These are phyloP conservation scores for Lithohypha guttulata DNA, from an alignment of 2,329 filamentous ascomycete species.

Conservation along the genomic window DNA sequence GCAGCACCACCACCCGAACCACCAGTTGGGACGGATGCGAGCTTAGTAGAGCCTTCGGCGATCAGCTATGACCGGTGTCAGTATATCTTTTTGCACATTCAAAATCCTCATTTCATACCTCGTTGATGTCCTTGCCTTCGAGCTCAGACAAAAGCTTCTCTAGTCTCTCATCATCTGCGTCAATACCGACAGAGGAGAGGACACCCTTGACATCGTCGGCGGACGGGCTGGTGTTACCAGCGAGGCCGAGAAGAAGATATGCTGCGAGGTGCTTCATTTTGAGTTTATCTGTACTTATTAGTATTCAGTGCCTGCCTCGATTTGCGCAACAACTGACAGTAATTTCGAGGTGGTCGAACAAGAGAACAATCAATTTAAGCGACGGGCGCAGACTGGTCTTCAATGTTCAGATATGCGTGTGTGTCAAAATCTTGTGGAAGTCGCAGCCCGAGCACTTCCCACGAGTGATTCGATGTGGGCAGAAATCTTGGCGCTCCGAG, in stretches of 20 bases:
- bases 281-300: slow-evolving; percentile 25
- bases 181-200: slow-evolving; percentile 84
- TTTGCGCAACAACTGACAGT: slow-evolving; percentile 9
- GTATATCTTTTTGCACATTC: slow-evolving; percentile 22
- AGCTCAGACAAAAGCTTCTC: slow-evolving; percentile 81
- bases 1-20: slow-evolving; percentile 61
- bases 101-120: slow-evolving; percentile 44
- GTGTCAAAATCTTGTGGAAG: background rate
- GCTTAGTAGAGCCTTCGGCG: slow-evolving; percentile 77
- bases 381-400: slow-evolving; percentile 99
- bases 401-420: slow-evolving; percentile 55
- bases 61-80: slow-evolving; percentile 60
- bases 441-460: background rate
- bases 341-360: slow-evolving; percentile 32
- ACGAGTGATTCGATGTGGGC: background rate
- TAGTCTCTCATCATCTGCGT: slow-evolving; percentile 83
- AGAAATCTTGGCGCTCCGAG: slow-evolving; percentile 2
- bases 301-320: background rate
- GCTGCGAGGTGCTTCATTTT: slow-evolving; percentile 99
- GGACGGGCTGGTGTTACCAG: slow-evolving; percentile 81
- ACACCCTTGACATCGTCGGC: slow-evolving; percentile 78
- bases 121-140: slow-evolving; percentile 60
- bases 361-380: slow-evolving; percentile 99
- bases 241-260: slow-evolving; percentile 94
- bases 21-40: slow-evolving; percentile 93